phyloP scores from a whole-genome alignment of 257 asterid genomes.

The Forsythia suspensa region DNA sequence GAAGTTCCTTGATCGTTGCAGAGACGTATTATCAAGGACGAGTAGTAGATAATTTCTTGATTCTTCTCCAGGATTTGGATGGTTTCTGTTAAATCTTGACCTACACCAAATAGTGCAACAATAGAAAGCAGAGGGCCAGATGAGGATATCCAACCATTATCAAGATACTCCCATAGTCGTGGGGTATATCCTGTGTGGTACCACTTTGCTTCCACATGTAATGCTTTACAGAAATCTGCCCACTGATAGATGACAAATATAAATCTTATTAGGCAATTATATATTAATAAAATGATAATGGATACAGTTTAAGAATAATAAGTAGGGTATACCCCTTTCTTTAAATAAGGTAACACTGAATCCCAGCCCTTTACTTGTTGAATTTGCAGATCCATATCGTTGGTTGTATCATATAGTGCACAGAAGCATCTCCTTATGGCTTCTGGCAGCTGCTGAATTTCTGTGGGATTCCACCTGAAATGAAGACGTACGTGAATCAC shows the following conservation, averaged over 20 bases:
- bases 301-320: not conserved
- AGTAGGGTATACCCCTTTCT: slow-evolving; percentile 36
- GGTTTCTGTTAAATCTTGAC: slow-evolving; percentile 15
- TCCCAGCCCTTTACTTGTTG: slow-evolving; percentile 43
- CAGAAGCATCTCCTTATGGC: slow-evolving; percentile 45
- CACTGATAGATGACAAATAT: slow-evolving; percentile 34
- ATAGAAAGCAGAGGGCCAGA: slow-evolving; percentile 55
- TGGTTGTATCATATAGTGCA: slow-evolving; percentile 36
- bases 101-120: slow-evolving; percentile 36
- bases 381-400: slow-evolving; percentile 42
- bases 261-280: not conserved
- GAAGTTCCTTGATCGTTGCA: slow-evolving; percentile 67
- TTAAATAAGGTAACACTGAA: slow-evolving; percentile 43
- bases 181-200: slow-evolving; percentile 37
- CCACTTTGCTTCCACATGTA: slow-evolving; percentile 61
- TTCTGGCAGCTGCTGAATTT: slow-evolving; percentile 45
- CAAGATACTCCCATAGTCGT: slow-evolving; percentile 46
- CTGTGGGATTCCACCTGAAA: slow-evolving; percentile 55
- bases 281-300: too few species aligned
- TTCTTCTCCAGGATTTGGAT: slow-evolving; percentile 18
- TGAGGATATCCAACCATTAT: slow-evolving; percentile 56
- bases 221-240: slow-evolving; percentile 53
- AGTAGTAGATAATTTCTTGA: slow-evolving; percentile 33
- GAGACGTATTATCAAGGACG: slow-evolving; percentile 53
- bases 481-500: not conserved